These are phyloP conservation scores for Debaryomycetaceae sp. DNA, from an alignment of 1,139 yeast species.

Conservation along the genomic window DNA sequence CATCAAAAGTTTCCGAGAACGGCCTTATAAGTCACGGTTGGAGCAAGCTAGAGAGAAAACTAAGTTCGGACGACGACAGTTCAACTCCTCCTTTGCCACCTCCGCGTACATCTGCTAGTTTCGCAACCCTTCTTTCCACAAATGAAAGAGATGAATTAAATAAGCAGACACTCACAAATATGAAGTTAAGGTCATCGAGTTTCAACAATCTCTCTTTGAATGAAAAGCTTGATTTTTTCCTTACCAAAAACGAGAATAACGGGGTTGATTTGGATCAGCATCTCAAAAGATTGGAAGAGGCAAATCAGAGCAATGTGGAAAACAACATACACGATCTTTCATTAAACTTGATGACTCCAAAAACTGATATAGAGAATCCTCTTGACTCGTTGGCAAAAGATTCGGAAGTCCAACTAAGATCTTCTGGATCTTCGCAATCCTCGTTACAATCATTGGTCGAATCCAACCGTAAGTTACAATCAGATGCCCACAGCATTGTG, in stretches of 20 bases:
- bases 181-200: conserved; percentile 20
- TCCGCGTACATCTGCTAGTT: conserved; percentile 15
- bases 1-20: conserved; percentile 8
- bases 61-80: conserved; percentile 21
- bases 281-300: conserved; percentile 28
- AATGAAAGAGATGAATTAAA: conserved; percentile 19
- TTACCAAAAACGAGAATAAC: conserved; percentile 15
- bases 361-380: conserved; percentile 28
- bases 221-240: conserved; percentile 38
- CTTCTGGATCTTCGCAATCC: conserved; percentile 44
- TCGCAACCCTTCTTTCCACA: conserved; percentile 13
- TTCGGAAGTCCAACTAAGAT: conserved; percentile 29
- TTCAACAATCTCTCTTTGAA: conserved; percentile 33
- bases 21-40: conserved; percentile 19
- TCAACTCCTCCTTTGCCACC: conserved; percentile 33
- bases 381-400: conserved; percentile 29
- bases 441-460: conserved; percentile 42
- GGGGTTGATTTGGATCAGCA: conserved; percentile 32
- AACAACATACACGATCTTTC: conserved; percentile 38
- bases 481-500: conserved; percentile 18
- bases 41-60: conserved; percentile 16
- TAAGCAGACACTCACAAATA: conserved; percentile 17
- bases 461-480: conserved; percentile 31
- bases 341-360: conserved; percentile 24
- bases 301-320: conserved; percentile 25